Base-by-base conservation (phyloP, 306 rosid species). In the Medicago lupulina region DNA sequence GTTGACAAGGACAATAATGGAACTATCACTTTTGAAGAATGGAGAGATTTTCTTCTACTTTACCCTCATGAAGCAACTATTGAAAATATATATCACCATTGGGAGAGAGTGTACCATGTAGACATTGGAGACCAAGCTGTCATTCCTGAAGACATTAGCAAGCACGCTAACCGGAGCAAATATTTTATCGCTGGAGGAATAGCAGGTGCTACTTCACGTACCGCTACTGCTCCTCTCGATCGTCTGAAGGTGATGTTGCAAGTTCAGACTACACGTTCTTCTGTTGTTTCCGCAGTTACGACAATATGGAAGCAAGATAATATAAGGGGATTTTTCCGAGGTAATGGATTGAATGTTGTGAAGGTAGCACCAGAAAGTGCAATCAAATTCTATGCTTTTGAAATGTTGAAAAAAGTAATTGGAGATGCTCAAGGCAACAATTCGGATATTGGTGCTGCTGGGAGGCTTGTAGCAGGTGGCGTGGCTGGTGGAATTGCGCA, bases 11-110 rank as follows among this genome's bases (percentile, higher is more conserved):
- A 85, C 55, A 85, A 85, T 25, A 85, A 85, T 5, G 89, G 89
- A 58, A 80, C 71, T 50, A 85, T 85, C 60, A 85, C 86, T 63
- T 85, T 85, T 68, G 89, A 85, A 82, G 89, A 85, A 73, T 85
- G 89, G 89, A 82, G 89, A 76, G 89, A 85, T 80, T 85, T 85
- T 80, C 89, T 85, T 77, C 81, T 85, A 46, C 89, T 85, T 23
- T 85, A 85, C 65, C 89, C 86, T 51, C 89, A 82, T 11, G 89
- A 85, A 80, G 89, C 85, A 67, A 85, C 86, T 19, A 79, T 85
- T 19, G 89, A 85, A 80, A 85, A 85, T 70, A 85, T 85, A 82
- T 85, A 85, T 59, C 89, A 85, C 5, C 86, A 85, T 18, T 82
- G 84, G 84, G 89, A 80, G 77, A 76, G 89, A 62, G 86, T 85